A percentile compares a stretch with the other conserved stretches of the same genome.
phyloP scores from a whole-genome alignment of 1,139 yeast genomes.

The Yamadazyma conglobata region DNA sequence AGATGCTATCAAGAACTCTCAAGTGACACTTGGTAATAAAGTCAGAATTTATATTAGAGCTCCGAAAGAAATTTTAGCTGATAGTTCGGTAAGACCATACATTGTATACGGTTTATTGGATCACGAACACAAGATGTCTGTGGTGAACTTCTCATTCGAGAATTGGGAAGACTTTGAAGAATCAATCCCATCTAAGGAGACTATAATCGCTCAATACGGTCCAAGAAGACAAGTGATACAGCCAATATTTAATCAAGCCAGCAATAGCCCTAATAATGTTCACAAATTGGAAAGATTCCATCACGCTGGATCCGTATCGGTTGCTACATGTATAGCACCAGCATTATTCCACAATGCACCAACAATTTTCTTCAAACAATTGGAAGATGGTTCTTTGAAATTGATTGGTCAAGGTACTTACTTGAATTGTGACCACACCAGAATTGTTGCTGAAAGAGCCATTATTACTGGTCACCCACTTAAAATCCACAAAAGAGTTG shows the following conservation, averaged over 20 bases:
- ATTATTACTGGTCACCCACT: slow-evolving; percentile 92
- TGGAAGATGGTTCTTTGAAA: slow-evolving; percentile 49
- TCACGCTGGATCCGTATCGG: slow-evolving; percentile 66
- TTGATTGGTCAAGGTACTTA: slow-evolving; percentile 89
- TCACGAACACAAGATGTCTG: slow-evolving; percentile 84
- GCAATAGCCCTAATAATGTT: slow-evolving; percentile 77
- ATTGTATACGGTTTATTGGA: slow-evolving; percentile 70
- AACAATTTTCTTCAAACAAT: slow-evolving; percentile 60
- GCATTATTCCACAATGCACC: slow-evolving; percentile 80
- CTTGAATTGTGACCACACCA: slow-evolving; percentile 78
- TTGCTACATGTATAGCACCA: slow-evolving; percentile 93
- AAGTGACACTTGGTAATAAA: slow-evolving; percentile 63
- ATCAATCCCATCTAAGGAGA: slow-evolving; percentile 79
- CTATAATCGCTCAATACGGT: slow-evolving; percentile 86
- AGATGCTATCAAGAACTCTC: slow-evolving; percentile 55
- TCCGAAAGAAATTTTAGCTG: slow-evolving; percentile 51
- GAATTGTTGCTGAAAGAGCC: slow-evolving; percentile 84
- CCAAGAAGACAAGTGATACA: slow-evolving; percentile 82
- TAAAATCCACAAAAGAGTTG: slow-evolving; percentile 88
- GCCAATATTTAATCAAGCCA: slow-evolving; percentile 80
- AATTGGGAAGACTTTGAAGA: slow-evolving; percentile 87
- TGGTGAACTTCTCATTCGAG: slow-evolving; percentile 75
- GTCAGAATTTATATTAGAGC: slow-evolving; percentile 62
- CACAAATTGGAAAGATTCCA: slow-evolving; percentile 82
- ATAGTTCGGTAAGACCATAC: slow-evolving; percentile 39